Evolutionary conservation across 192 early-diverging fungal genomes (phyloP).

Genomic region (Podila horticola): DNA sequence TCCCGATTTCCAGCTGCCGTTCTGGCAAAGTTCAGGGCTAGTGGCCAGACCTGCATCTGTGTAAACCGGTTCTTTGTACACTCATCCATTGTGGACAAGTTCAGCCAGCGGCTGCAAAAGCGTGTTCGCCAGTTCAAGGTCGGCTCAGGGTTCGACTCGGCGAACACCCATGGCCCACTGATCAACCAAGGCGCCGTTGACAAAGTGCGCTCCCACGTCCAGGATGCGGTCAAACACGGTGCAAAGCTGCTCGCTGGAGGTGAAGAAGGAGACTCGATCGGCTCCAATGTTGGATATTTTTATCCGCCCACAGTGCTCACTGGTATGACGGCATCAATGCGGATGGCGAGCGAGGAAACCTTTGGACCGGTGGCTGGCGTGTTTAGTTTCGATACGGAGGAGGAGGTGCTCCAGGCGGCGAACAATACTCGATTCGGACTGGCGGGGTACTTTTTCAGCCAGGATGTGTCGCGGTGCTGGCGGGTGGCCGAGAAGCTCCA

Average conservation of each 20-base stretch:
- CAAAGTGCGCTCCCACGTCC: slow-evolving; percentile 75
- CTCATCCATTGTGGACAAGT: slow-evolving; percentile 69
- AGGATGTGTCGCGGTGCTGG: slow-evolving; percentile 78
- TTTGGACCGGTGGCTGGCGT: slow-evolving; percentile 93
- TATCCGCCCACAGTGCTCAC: slow-evolving; percentile 85
- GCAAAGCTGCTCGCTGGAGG: slow-evolving; percentile 79
- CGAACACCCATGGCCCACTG: slow-evolving; percentile 82
- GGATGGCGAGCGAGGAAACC: slow-evolving; percentile 80
- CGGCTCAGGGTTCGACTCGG: slow-evolving; percentile 77
- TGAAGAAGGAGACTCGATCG: slow-evolving; percentile 17
- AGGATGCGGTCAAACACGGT: slow-evolving; percentile 79
- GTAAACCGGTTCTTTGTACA: slow-evolving; percentile 86
- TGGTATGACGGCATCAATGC: slow-evolving; percentile 74
- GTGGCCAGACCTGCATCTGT: slow-evolving; percentile 86
- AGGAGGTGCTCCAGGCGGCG: slow-evolving; percentile 79
- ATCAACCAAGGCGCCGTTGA: slow-evolving; percentile 75
- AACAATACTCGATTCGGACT: slow-evolving; percentile 82
- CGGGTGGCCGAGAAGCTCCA: slow-evolving; percentile 87
- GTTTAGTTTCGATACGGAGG: slow-evolving; percentile 79
- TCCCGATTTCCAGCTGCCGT: slow-evolving; percentile 55
- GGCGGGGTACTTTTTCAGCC: slow-evolving; percentile 87
- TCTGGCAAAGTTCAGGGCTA: slow-evolving; percentile 71
- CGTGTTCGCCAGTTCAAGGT: slow-evolving; percentile 67
- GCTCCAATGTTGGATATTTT: slow-evolving; percentile 70
- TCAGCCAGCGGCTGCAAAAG: slow-evolving; percentile 64